Evolutionary conservation across 257 asterid genomes (phyloP), one percentile per base, ranked within the genome.

Genomic region (Parsonsia alboflavescens): DNA sequence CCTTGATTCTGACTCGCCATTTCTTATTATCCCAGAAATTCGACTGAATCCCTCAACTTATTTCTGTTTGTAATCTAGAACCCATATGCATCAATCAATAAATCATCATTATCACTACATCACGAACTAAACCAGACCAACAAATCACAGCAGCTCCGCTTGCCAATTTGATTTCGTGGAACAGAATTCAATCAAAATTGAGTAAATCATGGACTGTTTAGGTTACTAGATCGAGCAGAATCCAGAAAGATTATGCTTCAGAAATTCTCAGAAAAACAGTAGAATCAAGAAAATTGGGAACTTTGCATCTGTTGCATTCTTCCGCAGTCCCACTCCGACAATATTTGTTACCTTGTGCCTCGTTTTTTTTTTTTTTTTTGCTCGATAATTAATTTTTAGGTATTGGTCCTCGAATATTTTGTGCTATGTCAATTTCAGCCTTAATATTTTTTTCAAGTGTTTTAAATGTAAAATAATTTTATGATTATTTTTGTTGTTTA

Each of bases 1-100:
- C 74, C 71, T 74, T 30, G 81, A 69, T 68, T 86, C 87, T 66
- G 83, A 66, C 39, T 80, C 85, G 95, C 90, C 87, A 82, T 84
- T 81, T 56, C 54, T 74, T 69, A 42, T 52, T 52, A 54, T 41
- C 48, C 22, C 76, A 59, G 52, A 68, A 21, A 4, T 30, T n/a
- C 41, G 24, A 65, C 50, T 64, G 52, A 66, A 52, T 73, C 50
- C 13, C 65, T 46, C 22, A 49, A 39, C 59, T 65, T 36, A 39
- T 5, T 19, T 39, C 15, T 65, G 28, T 39, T 42, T 21, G 16
- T 17, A 22, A 11, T n/a, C 36, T 22, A 62, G 2, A 75, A 53
- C 22, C 78, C 73, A 67, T 39, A 39, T 39, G 70, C 49, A 19
- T 0, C 28, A 64, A 64, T 74, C 77, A 33, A 33, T 6, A 22